Evolutionary conservation across 352 stramenopile species (phyloP).

Genomic region (Phytopythium montanum): DNA sequence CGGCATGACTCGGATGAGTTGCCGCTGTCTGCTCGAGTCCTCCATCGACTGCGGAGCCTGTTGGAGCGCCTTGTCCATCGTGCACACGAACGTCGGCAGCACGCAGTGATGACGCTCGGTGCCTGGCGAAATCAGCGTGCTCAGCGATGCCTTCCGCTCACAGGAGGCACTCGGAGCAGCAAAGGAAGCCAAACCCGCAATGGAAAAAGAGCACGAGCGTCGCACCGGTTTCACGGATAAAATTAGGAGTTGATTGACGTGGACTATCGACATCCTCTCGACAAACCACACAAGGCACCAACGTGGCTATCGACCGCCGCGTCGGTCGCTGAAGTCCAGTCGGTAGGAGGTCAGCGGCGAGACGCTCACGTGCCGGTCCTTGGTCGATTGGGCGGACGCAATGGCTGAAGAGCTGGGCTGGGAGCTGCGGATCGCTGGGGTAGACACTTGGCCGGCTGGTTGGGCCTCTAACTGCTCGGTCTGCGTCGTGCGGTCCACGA

Average conservation of each 20-base stretch:
- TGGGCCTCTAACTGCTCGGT: slow-evolving; percentile 17
- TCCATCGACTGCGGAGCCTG: slow-evolving; percentile 8
- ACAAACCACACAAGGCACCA: neutral
- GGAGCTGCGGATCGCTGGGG: neutral
- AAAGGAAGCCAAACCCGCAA: too few relatives aligned
- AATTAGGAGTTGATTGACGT: too few relatives aligned
- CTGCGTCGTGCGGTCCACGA: slow-evolving; percentile 33
- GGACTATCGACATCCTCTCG: too few relatives aligned
- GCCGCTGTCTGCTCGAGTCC: slow-evolving; percentile 13
- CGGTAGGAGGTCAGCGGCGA: slow-evolving; percentile 31
- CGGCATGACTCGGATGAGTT: slow-evolving; percentile 49
- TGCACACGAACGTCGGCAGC: neutral
- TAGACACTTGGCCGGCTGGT: neutral
- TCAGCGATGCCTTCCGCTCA: too few relatives aligned
- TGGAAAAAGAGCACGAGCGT: too few relatives aligned
- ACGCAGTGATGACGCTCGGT: too few relatives aligned
- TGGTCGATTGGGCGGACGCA: neutral
- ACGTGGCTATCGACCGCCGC: slow-evolving; percentile 27
- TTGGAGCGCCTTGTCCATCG: neutral
- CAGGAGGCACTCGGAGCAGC: too few relatives aligned
- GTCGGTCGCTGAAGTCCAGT: slow-evolving; percentile 23
- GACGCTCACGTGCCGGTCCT: neutral
- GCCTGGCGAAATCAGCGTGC: too few relatives aligned
- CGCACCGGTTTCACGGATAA: too few relatives aligned
- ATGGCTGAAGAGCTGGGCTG: neutral